Conservation (phyloP, 495 filamentous ascomycete genomes). For the Staphylotrichum longicolle region DNA sequence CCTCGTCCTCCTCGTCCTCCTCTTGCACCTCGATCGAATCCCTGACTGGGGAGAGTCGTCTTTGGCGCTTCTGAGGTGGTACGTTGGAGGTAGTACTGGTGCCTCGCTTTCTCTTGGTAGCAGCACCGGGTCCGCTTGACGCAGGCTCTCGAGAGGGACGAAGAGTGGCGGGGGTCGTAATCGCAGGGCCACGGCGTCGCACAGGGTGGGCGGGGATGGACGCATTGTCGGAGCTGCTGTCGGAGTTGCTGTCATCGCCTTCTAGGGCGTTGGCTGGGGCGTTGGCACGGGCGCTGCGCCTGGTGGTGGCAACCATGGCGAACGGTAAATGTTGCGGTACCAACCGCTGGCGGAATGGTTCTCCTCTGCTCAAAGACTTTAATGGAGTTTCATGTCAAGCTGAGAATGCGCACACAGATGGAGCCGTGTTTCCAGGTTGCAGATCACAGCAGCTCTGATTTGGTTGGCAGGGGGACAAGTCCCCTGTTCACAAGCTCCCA, state of each 20-base stretch:
- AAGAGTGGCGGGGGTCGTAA: neutral
- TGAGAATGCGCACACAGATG: no score
- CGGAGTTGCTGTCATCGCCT: neutral
- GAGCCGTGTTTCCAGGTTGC: no score
- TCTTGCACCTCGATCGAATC: constrained; percentile 9
- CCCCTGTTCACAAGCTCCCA: no score
- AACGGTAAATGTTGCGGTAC: neutral
- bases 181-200: neutral
- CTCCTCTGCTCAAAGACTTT: no score
- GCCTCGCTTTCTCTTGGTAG: neutral
- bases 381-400: no score
- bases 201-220: neutral
- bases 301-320: constrained; percentile 10
- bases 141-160: neutral
- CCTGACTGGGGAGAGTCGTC: neutral
- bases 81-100: neutral
- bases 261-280: neutral
- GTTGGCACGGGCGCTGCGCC: neutral
- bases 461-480: no score
- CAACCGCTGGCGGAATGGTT: neutral
- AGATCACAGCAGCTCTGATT: no score
- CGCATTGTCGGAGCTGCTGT: neutral
- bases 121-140: neutral
- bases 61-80: constrained; percentile 1
- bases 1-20: constrained; percentile 2